Evolutionary conservation across 2,329 filamentous ascomycete genomes (phyloP).

Genomic region (Cladosporium sp.): DNA sequence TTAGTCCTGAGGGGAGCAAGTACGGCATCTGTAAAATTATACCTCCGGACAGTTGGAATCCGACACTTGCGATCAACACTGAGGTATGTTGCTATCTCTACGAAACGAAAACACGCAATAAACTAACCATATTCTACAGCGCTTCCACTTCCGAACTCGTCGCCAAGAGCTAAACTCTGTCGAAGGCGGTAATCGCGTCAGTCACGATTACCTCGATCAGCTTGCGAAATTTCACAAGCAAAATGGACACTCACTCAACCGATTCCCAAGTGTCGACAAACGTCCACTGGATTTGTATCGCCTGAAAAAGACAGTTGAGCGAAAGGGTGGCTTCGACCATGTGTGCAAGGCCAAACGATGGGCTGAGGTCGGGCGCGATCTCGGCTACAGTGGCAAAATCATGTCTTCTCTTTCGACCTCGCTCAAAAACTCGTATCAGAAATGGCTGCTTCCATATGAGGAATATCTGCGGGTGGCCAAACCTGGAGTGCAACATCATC

Average conservation of each 20-base stretch:
- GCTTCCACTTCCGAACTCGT: constrained; percentile 93
- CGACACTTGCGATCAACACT: constrained; percentile 92
- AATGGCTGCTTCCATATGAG: constrained; percentile 96
- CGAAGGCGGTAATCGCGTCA: constrained; percentile 95
- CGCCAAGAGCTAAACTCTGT: constrained; percentile 97
- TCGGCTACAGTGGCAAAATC: constrained; percentile 98
- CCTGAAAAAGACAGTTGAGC: constrained; percentile 94
- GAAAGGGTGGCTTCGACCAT: constrained; percentile 89
- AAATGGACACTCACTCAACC: constrained; percentile 88
- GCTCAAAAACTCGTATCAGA: constrained; percentile 95
- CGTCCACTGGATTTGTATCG: constrained; percentile 93
- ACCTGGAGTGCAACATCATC: constrained; percentile 91
- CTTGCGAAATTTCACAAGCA: constrained; percentile 96
- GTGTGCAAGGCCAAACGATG: constrained; percentile 98
- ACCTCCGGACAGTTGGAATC: constrained; percentile 90
- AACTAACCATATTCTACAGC: constrained; percentile 53
- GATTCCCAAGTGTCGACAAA: constrained; percentile 95
- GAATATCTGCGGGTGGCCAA: constrained; percentile 89
- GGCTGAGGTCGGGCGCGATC: constrained; percentile 94
- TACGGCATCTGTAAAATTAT: constrained; percentile 96
- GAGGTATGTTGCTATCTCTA: constrained; percentile 63
- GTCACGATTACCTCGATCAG: constrained; percentile 93
- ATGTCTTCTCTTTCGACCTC: constrained; percentile 99
- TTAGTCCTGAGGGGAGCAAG: constrained; percentile 77
- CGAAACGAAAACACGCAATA: not conserved